Percentiles rank a stretch among this genome's conserved stretches.
phyloP scores from a whole-genome alignment of 2,329 filamentous ascomycete genomes.

The Trematosphaeria pertusa region DNA sequence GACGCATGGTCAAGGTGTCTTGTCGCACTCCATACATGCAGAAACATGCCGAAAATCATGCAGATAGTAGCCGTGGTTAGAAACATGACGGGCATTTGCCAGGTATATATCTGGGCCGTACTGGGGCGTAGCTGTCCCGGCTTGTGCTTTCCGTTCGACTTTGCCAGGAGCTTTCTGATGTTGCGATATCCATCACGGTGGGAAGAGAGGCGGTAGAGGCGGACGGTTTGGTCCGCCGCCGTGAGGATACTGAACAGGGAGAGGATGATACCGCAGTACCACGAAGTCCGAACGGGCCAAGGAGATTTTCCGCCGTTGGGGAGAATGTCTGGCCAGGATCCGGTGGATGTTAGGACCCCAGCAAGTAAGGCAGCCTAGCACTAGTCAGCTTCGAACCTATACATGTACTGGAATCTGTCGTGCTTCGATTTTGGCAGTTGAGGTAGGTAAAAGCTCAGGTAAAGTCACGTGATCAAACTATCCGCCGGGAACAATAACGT shows the following conservation, averaged over 20 bases:
- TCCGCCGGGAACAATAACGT: slow-evolving; percentile 17
- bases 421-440: no score
- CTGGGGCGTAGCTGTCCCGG: slow-evolving; percentile 31
- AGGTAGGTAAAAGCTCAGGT: no score
- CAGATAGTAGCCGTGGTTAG: slow-evolving; percentile 42
- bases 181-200: slow-evolving; percentile 48
- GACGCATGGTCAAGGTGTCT: slow-evolving; percentile 24
- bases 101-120: slow-evolving; percentile 41
- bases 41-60: slow-evolving; percentile 49
- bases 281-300: slow-evolving; percentile 51
- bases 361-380: slow-evolving; percentile 47
- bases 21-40: slow-evolving; percentile 48
- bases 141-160: slow-evolving; percentile 30
- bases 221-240: slow-evolving; percentile 52
- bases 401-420: no score
- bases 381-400: slow-evolving; percentile 6
- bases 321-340: slow-evolving; percentile 53
- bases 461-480: no score
- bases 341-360: slow-evolving; percentile 52
- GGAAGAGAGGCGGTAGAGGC: slow-evolving; percentile 51
- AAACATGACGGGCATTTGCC: slow-evolving; percentile 50
- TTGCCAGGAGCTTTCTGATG: slow-evolving; percentile 46
- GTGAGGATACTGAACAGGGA: slow-evolving; percentile 59
- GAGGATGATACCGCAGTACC: slow-evolving; percentile 56
- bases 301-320: slow-evolving; percentile 46